Conservation (phyloP, 345 rosid species). For the Capsella bursapastoris region DNA sequence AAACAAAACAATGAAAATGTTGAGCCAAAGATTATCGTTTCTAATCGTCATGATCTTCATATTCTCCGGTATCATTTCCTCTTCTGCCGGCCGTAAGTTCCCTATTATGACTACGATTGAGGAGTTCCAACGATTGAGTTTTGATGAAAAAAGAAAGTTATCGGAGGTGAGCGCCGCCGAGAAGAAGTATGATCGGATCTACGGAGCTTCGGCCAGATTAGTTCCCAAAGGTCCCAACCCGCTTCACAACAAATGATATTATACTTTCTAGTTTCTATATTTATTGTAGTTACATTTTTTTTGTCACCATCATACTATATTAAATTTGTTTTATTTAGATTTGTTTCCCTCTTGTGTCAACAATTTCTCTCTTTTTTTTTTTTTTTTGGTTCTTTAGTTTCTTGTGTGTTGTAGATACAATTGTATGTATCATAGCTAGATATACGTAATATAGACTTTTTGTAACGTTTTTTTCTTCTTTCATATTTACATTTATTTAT, state of each 20-base stretch:
- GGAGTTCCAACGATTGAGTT: slow-evolving; percentile 20
- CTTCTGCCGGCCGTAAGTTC: slow-evolving; percentile 26
- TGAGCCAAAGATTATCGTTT: slow-evolving; percentile 28
- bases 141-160: slow-evolving; percentile 19
- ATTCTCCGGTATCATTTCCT: slow-evolving; percentile 6
- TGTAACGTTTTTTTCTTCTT: not conserved
- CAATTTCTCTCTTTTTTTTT: not conserved
- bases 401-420: slow-evolving; percentile 13
- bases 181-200: slow-evolving; percentile 32
- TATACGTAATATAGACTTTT: not conserved
- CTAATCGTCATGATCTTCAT: slow-evolving; percentile 20
- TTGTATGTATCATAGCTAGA: not conserved
- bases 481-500: not conserved
- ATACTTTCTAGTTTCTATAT: not conserved
- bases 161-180: not conserved
- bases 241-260: slow-evolving; percentile 39
- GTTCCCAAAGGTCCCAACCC: slow-evolving; percentile 43
- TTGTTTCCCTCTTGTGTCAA: not conserved
- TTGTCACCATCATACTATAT: not conserved
- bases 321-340: not conserved
- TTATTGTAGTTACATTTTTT: not conserved
- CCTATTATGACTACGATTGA: slow-evolving; percentile 8
- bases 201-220: slow-evolving; percentile 33
- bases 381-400: not conserved
- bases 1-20: slow-evolving; percentile 25